Percentiles rank a stretch among this genome's conserved stretches.
Conservation (phyloP, 768 basidiomycete species). For the Tylopilus felleus region DNA sequence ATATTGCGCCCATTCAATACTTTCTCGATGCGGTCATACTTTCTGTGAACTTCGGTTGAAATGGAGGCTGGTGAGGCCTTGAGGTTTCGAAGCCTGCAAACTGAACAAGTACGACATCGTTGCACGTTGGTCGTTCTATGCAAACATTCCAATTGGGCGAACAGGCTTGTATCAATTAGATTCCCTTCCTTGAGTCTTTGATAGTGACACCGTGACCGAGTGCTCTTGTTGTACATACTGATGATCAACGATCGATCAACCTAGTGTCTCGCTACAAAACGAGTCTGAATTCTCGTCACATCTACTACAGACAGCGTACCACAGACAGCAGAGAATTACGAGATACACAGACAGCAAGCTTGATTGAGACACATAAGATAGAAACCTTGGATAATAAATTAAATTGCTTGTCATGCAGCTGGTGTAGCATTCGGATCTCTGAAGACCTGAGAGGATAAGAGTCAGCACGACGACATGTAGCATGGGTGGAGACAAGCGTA, state of each 20-base stretch:
- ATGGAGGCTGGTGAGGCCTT: too few species aligned
- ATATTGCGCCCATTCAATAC: too few species aligned
- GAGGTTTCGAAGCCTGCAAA: too few species aligned
- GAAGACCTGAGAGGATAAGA: constrained; percentile 35
- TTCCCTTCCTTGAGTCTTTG: too few species aligned
- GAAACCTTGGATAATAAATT: constrained; percentile 12
- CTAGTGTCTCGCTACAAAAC: too few species aligned
- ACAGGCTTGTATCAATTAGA: constrained; percentile 15
- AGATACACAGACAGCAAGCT: constrained; percentile 7
- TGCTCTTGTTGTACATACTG: neutral
- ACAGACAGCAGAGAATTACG: constrained; percentile 5
- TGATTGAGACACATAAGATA: constrained; percentile 3
- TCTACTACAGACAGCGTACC: neutral
- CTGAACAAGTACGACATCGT: too few species aligned
- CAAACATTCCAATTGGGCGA: too few species aligned
- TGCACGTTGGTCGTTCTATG: too few species aligned
- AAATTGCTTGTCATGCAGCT: constrained; percentile 25
- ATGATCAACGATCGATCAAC: too few species aligned
- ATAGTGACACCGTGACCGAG: neutral
- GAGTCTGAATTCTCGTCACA: neutral
- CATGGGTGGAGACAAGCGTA: constrained; percentile 28
- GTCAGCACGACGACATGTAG: neutral
- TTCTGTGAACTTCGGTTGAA: too few species aligned
- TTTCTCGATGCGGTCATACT: too few species aligned
- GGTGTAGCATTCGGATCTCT: constrained; percentile 39